Conservation (phyloP, 2,329 filamentous ascomycete species). For the Stagonosporopsis chrysanthemi region DNA sequence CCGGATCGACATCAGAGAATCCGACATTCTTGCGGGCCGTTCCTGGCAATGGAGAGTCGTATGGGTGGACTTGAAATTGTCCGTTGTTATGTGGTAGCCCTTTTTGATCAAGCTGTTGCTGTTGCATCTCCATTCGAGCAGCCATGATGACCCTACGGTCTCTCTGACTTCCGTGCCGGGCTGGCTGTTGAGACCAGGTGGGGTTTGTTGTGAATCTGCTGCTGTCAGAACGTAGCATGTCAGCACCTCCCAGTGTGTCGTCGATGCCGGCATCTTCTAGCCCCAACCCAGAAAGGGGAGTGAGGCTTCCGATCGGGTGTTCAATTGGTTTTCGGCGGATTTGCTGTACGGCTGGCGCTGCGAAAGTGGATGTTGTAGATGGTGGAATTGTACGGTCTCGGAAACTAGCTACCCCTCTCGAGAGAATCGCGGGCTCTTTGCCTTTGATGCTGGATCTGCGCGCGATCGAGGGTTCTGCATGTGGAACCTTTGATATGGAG, state of each 20-base stretch:
- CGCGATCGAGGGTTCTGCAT: conserved; percentile 27
- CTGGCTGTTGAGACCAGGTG: conserved; percentile 25
- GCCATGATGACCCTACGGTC: conserved; percentile 46
- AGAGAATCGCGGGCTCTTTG: conserved; percentile 41
- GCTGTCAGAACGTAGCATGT: conserved; percentile 48
- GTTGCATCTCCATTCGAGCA: conserved; percentile 50
- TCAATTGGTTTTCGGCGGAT: conserved; percentile 35
- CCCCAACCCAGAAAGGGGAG: conserved; percentile 41
- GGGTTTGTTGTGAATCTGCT: conserved; percentile 33
- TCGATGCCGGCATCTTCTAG: conserved; percentile 45
- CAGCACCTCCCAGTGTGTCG: conserved; percentile 34
- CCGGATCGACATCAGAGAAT: conserved; percentile 44
- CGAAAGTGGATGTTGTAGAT: conserved; percentile 9
- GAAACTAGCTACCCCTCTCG: conserved; percentile 40
- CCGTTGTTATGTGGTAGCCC: conserved; percentile 43
- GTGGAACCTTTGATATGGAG: conserved; percentile 24
- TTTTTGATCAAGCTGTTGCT: conserved; percentile 49
- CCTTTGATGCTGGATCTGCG: conserved; percentile 40
- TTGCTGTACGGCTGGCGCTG: conserved; percentile 24
- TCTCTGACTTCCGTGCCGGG: conserved; percentile 30
- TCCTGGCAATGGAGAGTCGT: conserved; percentile 38
- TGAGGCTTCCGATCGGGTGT: conserved; percentile 12
- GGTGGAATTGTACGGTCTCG: conserved; percentile 35
- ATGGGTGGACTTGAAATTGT: conserved; percentile 40
- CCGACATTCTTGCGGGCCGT: conserved; percentile 52